Evolutionary conservation across 169 alveolate species (phyloP), one percentile per base, ranked within the genome.

Genomic region (Plasmodium gonderi): DNA sequence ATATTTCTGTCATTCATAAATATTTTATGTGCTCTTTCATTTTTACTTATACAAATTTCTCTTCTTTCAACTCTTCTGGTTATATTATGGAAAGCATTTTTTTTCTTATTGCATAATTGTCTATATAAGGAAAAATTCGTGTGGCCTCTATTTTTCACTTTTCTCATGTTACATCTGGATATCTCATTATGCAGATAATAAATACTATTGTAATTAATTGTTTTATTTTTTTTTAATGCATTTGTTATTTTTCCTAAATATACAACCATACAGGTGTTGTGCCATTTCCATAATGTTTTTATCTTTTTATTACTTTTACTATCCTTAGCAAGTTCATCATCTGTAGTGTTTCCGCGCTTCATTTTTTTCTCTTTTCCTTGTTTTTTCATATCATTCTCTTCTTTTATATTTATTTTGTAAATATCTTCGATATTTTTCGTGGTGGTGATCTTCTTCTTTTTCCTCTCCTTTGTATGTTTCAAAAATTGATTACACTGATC

Each of bases 221-320:
- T 36, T 74, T 87, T 87, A 29, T 40, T 20, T 38, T 75, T 75
- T 74, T 54, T 87, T 7, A 87, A 8, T n/a, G 11, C 17, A 44
- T 51, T 23, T 17, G 80, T n/a, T 87, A 87, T 87, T 11, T 87
- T 76, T 0, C 93, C 93, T 4, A 87, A 49, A 47, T 87, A 87
- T 20, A 87, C 23, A 54, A 87, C 93, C 85, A 87, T 54, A 33
- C 80, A 74, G 20, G 93, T 87, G 47, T 87, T 87, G 33, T 87
- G 93, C 93, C 93, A 87, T 31, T 64, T 44, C 93, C 93, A 87
- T 42, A 83, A 4, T 2, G 36, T 6, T 7, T 23, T 69, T 9
- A 9, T 49, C 23, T 45, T 72, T 40, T 68, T 36, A 12, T 29
- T 65, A 45, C 54, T 65, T 17, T 11, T 3, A 40, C 49, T 1